A percentile compares a stretch with the other conserved stretches of the same genome.
phyloP scores from a whole-genome alignment of 768 basidiomycete genomes.

The Tephrocybe rancida region DNA sequence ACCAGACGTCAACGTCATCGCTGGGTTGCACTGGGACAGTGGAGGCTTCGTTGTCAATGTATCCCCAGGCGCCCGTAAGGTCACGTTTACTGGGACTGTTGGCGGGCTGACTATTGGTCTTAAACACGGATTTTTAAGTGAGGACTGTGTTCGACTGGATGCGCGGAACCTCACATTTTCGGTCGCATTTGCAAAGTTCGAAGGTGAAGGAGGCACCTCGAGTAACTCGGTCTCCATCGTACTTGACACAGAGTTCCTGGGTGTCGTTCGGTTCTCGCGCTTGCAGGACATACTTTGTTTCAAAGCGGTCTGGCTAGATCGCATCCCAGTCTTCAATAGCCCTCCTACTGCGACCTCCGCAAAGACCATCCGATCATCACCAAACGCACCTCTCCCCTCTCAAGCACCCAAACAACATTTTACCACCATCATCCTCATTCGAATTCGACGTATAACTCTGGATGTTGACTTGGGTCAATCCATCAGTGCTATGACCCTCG shows the following conservation, averaged over 20 bases:
- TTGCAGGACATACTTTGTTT: slow-evolving; percentile 92
- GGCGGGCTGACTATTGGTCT: slow-evolving; percentile 81
- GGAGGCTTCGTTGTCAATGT: slow-evolving; percentile 87
- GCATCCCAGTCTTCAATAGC: slow-evolving; percentile 73
- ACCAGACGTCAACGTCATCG: slow-evolving; percentile 91
- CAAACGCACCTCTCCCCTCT: slow-evolving; percentile 17
- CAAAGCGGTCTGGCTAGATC: slow-evolving; percentile 94
- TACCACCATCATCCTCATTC: slow-evolving; percentile 65
- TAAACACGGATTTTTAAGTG: slow-evolving; percentile 83
- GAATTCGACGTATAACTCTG: slow-evolving; percentile 72
- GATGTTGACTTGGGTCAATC: slow-evolving; percentile 86
- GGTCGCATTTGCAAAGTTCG: slow-evolving; percentile 62
- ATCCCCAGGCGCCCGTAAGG: slow-evolving; percentile 69
- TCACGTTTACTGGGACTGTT: slow-evolving; percentile 77
- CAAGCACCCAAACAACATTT: slow-evolving; percentile 42
- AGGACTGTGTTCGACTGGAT: slow-evolving; percentile 79
- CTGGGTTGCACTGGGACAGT: slow-evolving; percentile 89
- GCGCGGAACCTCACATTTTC: slow-evolving; percentile 85
- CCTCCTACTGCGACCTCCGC: slow-evolving; percentile 25
- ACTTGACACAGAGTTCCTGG: slow-evolving; percentile 84
- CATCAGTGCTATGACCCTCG: slow-evolving; percentile 71
- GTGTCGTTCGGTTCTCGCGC: slow-evolving; percentile 79
- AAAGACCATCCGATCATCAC: slow-evolving; percentile 22
- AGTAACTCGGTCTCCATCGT: slow-evolving; percentile 69
- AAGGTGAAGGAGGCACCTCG: slow-evolving; percentile 32